Evolutionary conservation across 495 filamentous ascomycete species (phyloP).

Genomic region (Penicillium roqueforti): DNA sequence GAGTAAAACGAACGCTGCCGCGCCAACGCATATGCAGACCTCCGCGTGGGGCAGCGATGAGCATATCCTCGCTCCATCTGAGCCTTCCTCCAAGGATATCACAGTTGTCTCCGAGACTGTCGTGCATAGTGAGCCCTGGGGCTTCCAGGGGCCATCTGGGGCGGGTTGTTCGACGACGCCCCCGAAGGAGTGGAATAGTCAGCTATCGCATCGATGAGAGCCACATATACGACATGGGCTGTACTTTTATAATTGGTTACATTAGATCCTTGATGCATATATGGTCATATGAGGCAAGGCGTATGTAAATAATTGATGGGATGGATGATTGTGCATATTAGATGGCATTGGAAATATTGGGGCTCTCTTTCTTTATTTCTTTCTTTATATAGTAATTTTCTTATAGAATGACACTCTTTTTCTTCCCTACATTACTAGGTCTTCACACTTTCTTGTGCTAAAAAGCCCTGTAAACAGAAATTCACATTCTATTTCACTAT

Average conservation of each 20-base stretch:
- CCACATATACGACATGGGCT: neutral
- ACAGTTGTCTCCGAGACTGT: conserved; percentile 34
- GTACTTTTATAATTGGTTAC: neutral
- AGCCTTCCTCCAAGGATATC: conserved; percentile 19
- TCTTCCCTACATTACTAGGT: too few relatives aligned
- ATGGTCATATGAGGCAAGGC: neutral
- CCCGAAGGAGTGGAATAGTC: neutral
- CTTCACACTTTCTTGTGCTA: too few relatives aligned
- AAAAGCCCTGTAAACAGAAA: too few relatives aligned
- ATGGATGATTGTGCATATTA: neutral
- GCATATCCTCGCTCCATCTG: conserved; percentile 20
- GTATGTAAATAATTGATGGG: neutral
- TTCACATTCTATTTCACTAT: too few relatives aligned
- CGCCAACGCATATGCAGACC: conserved; percentile 12
- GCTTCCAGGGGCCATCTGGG: neutral
- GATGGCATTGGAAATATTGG: too few relatives aligned
- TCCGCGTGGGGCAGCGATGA: conserved; percentile 33
- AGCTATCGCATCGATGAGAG: neutral
- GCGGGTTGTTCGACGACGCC: neutral
- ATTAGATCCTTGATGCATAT: neutral
- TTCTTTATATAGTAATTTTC: neutral
- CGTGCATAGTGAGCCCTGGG: conserved; percentile 26
- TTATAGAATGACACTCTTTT: neutral
- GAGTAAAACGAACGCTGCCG: conserved; percentile 11
- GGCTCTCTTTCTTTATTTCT: neutral